Evolutionary conservation across 2,329 filamentous ascomycete species (phyloP).

Genomic region (Chrysoporthe austroafricana): DNA sequence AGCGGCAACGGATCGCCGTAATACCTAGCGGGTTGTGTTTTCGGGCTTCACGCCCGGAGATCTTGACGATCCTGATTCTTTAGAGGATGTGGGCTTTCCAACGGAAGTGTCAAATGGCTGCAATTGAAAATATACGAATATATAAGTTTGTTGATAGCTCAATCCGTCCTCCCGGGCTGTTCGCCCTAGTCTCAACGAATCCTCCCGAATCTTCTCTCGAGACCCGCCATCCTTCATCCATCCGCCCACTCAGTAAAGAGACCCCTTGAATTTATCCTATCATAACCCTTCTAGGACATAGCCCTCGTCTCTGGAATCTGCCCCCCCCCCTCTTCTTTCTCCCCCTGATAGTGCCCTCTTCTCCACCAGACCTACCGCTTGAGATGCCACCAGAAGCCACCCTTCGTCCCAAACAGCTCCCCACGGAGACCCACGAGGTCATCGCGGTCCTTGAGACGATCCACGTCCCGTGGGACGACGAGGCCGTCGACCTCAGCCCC

Average conservation of each 20-base stretch:
- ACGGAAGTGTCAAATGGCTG: too few species aligned
- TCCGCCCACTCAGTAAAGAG: too few species aligned
- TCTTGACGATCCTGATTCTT: not conserved
- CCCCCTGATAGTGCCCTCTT: too few species aligned
- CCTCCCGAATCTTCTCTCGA: too few species aligned
- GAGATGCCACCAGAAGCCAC: not conserved
- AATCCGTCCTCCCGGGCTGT: not conserved
- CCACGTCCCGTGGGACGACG: slow-evolving; percentile 25
- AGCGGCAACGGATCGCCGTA: not conserved
- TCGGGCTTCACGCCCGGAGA: not conserved
- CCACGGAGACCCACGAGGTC: slow-evolving; percentile 25
- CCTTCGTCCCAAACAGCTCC: slow-evolving; percentile 17
- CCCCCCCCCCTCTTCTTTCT: too few species aligned
- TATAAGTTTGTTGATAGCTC: too few species aligned
- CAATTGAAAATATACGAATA: too few species aligned
- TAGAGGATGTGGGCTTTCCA: not conserved
- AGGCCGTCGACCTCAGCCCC: slow-evolving; percentile 4
- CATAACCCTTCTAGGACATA: not conserved
- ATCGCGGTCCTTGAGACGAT: slow-evolving; percentile 26
- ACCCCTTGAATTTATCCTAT: not conserved
- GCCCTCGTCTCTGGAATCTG: not conserved
- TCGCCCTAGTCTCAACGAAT: too few species aligned
- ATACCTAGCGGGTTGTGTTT: not conserved
- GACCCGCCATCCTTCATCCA: too few species aligned
- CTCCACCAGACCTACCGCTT: too few species aligned